Base-by-base conservation (phyloP, 495 filamentous ascomycete species). In the Hypoxylon lenormandii region DNA sequence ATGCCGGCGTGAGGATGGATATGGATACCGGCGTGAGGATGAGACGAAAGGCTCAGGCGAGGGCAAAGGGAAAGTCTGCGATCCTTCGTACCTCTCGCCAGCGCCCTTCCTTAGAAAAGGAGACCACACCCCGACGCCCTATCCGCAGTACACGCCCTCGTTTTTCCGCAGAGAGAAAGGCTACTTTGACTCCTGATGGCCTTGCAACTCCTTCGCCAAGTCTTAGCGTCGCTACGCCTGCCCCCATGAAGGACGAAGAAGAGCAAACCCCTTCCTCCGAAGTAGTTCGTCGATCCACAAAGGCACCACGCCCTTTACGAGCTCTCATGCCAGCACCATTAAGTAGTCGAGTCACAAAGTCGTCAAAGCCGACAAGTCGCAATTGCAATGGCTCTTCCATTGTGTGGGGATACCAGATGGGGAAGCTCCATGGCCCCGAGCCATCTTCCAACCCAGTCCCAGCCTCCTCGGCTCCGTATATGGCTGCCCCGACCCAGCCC, bases 401-500 rank as follows among this genome's bases (percentile, higher is more conserved):
- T 22, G 4, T 7, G 1, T 55, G 52, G 52, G 52, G 52, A 23
- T 43, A 55, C 13, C 36, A 55, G 19, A 55, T 43, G 52, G 52
- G 52, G 8, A 55, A 43, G 52, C 2, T 1, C 5, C 4, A 19
- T 1, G 4, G 2, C 3, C 21, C 6, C 5, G 19, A 16, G 37
- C 12, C 1, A 5, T 8, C 21, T 2, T 42, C 36, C 15, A 19
- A 16, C 49, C 4, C 26, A 28, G 4, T 21, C 3, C 19, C 37
- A 42, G 2, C 12, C 21, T 28, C 21, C 11, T 55, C 13, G 10
- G 19, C 4, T 16, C 19, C 19, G 12, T 22, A 12, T 6, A 13
- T 42, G 38, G 4, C 12, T 42, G 15, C 13, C 38, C 15, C 38
- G 3, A 42, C n/a, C 10, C 30, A 33, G 30, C 30, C 2, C 3